phyloP scores from a whole-genome alignment of 2,329 filamentous ascomycete species.

The Fusarium sacchari region DNA sequence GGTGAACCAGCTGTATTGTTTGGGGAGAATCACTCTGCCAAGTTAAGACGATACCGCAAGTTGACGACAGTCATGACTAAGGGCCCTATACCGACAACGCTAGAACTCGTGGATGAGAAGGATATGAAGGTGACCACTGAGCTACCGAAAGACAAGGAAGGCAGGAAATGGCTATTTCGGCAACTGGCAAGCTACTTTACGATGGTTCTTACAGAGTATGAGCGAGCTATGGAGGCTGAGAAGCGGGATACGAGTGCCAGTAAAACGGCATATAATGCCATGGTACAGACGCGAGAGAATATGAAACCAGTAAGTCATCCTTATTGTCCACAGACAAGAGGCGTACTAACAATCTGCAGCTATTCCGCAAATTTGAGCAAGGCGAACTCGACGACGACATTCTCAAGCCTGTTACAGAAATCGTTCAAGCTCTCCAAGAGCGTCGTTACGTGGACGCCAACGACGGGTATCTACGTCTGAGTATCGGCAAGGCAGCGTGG shows the following conservation, averaged over 20 bases:
- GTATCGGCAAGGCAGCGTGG: slow-evolving; percentile 97
- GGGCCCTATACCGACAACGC: slow-evolving; percentile 87
- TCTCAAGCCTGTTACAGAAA: slow-evolving; percentile 86
- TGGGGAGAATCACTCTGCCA: slow-evolving; percentile 78
- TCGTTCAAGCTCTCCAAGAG: slow-evolving; percentile 89
- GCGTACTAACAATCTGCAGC: slow-evolving; percentile 48
- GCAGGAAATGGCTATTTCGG: slow-evolving; percentile 77
- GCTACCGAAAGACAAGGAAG: slow-evolving; percentile 71
- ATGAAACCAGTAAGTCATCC: slow-evolving; percentile 73
- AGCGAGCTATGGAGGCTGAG: slow-evolving; percentile 76
- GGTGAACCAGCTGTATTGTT: slow-evolving; percentile 81
- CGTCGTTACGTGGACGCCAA: slow-evolving; percentile 95
- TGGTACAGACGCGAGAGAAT: slow-evolving; percentile 87
- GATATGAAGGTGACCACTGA: slow-evolving; percentile 84
- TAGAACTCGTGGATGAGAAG: slow-evolving; percentile 81
- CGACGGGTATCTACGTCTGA: slow-evolving; percentile 90
- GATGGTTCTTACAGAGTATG: slow-evolving; percentile 92
- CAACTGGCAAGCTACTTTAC: slow-evolving; percentile 96
- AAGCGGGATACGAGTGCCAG: slow-evolving; percentile 75
- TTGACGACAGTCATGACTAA: slow-evolving; percentile 70
- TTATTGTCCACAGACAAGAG: too few species aligned
- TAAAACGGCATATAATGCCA: slow-evolving; percentile 82
- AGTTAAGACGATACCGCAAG: slow-evolving; percentile 76
- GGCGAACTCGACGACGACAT: slow-evolving; percentile 81
- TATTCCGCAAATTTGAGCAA: slow-evolving; percentile 90